Base-by-base conservation (phyloP, 2,329 filamentous ascomycete genomes). In the Xylariaceae sp. region DNA sequence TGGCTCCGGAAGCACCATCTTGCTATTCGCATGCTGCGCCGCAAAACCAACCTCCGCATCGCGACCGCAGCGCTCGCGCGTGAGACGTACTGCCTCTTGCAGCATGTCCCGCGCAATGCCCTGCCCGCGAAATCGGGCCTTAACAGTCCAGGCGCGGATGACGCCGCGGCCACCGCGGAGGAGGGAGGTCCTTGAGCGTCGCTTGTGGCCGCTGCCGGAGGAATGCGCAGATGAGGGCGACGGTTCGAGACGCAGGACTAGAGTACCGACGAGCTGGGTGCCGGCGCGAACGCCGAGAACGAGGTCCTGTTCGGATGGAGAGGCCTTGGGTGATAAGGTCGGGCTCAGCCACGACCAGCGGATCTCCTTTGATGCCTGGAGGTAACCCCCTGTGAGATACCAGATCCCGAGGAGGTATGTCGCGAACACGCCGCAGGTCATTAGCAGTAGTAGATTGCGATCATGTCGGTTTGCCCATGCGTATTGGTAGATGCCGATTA, bases 81-180 rank as follows among this genome's bases (percentile, higher is more conserved):
- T 87, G 57, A 88, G 72, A 58, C 80, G 80, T 2, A 92, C 85
- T 1, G 88, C 90, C 66, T 89, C 88, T 65, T 88, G 82, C 52
- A 96, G 77, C 67, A 96, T 74, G 37, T 86, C 87, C 47, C 77
- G 80, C 2, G 91, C 92, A 23, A 95, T 78, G 0, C 91, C 90
- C 63, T 84, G 83, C 37, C 83, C 79, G 30, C 92, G 82, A 72
- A 90, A 91, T 65, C 80, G 79, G 54, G 86, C 75, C 69, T 81
- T 80, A 1, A 91, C 89, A 1, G 90, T 93, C 91, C 92, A 96
- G 1, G 89, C 91, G 34, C 89, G 83, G 59, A 96, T 87, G 52
- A 91, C 77, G 7, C 87, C 89, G 62, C 82, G 82, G 55, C 87
- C 88, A 41, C 86, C 84, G 64, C 77, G 77, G 65, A 78, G 68